Conservation (phyloP, 139 green algal genomes). For the Monoraphidium neglectum region DNA sequence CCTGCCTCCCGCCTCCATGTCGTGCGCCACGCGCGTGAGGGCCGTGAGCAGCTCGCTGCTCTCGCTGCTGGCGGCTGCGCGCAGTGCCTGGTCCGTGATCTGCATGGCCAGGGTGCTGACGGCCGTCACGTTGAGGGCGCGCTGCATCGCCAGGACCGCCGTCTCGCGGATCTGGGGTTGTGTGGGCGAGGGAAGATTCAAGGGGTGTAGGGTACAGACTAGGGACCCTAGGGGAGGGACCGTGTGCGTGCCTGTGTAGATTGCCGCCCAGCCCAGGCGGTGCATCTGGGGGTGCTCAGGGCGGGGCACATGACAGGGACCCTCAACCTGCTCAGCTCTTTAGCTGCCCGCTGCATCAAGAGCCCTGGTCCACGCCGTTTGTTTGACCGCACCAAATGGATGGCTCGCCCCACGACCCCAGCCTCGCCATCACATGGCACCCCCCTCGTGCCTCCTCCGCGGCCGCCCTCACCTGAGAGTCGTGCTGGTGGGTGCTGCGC, state of each 20-base stretch:
- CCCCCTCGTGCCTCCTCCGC: slow-evolving; percentile 18
- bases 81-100: slow-evolving; percentile 46
- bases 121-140: slow-evolving; percentile 57
- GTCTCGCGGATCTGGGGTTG: slow-evolving; percentile 6
- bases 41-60: slow-evolving; percentile 50
- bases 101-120: slow-evolving; percentile 42
- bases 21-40: slow-evolving; percentile 41
- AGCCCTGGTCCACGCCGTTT: too few species aligned
- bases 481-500: slow-evolving; percentile 13
- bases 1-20: slow-evolving; percentile 23
- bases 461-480: slow-evolving; percentile 16
- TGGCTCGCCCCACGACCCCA: too few species aligned
- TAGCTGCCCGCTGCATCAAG: too few species aligned
- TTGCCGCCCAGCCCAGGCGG: too few species aligned
- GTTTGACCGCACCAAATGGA: too few species aligned
- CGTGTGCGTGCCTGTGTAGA: too few species aligned
- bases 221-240: too few species aligned
- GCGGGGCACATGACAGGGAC: too few species aligned
- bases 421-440: too few species aligned
- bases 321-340: too few species aligned
- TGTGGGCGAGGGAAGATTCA: not conserved
- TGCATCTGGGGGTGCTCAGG: too few species aligned
- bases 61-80: slow-evolving; percentile 40
- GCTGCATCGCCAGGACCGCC: slow-evolving; percentile 34
- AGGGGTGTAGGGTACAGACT: too few species aligned